phyloP scores from a whole-genome alignment of 2,329 filamentous ascomycete genomes.

The Fusarium sarcochroum region DNA sequence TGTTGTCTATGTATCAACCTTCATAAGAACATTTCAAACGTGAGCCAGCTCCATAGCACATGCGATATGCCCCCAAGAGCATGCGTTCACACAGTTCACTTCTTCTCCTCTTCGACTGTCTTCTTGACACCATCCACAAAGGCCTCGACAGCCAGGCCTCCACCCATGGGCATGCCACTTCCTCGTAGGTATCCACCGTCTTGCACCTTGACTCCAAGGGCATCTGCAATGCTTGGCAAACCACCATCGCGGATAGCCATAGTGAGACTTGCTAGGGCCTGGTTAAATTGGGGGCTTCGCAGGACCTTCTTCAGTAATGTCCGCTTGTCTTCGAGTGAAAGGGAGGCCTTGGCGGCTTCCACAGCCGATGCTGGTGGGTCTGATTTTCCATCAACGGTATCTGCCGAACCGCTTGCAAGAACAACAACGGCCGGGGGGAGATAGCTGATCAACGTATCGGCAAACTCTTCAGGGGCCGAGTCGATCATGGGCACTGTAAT shows the following conservation, averaged over 20 bases:
- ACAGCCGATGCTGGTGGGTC: conserved; percentile 78
- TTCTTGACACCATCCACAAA: conserved; percentile 92
- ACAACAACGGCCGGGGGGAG: conserved; percentile 85
- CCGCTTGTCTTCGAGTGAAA: conserved; percentile 84
- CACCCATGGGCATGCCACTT: conserved; percentile 86
- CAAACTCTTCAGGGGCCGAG: conserved; percentile 71
- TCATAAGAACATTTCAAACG: conserved; percentile 23
- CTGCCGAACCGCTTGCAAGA: conserved; percentile 75
- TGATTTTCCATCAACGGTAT: conserved; percentile 67
- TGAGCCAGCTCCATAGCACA: conserved; percentile 9
- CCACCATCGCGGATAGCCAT: conserved; percentile 92
- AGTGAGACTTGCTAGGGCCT: conserved; percentile 87
- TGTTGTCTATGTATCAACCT: conserved; percentile 23
- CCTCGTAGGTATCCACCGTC: conserved; percentile 87
- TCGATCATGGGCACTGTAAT: conserved; percentile 85
- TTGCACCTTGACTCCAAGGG: conserved; percentile 82
- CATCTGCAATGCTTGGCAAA: conserved; percentile 89
- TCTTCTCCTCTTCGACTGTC: conserved; percentile 74
- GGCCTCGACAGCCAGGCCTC: conserved; percentile 88
- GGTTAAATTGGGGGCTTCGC: conserved; percentile 89
- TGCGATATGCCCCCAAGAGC: background rate
- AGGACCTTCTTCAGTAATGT: conserved; percentile 84
- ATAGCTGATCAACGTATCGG: conserved; percentile 82
- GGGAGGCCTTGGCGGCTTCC: conserved; percentile 79
- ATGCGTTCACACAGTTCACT: conserved; percentile 8